Base-by-base conservation (phyloP, 1,284 basidiomycete genomes). In the Coniophora puteana region DNA sequence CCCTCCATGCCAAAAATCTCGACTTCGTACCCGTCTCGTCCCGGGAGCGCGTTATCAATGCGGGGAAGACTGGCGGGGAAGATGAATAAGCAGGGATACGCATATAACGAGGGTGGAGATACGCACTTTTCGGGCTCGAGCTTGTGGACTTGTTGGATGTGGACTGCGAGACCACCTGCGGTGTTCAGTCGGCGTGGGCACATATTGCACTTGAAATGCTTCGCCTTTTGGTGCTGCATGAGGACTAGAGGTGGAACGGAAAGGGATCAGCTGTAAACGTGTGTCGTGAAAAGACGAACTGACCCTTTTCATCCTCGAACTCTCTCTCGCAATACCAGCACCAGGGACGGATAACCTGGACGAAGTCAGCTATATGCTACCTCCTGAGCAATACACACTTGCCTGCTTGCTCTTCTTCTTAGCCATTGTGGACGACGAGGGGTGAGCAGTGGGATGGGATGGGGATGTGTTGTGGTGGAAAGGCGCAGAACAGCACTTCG, bases 1-100 rank as follows among this genome's bases (percentile, higher is more conserved):
- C 95, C 95, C 60, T 95, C 94, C 96, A 99, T 99, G 20, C 96
- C 95, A 57, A 98, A 99, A 44, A 99, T 99, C 65, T 99, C 96
- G 38, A 99, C 88, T 61, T 98, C 95, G 58, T 98, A 98, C 2
- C 94, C 93, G 66, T 97, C 95, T 29, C 96, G 82, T 8, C 93
- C 95, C 3, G 94, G 93, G 0, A 99, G 71, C 0, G 95, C 94
- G 62, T 98, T 99, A 44, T 97, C 94, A 24, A 99, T 90, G 21
- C 93, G 91, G 36, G 73, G 81, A 21, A 85, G 68, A 47, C 83
- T 87, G 39, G 3, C 36, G 23, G 42, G 4, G 17, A 36, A 42
- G 22, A 32, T 26, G 44, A n/a, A n/a, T n/a, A n/a, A n/a, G n/a
- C n/a, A n/a, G n/a, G n/a, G n/a, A n/a, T n/a, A n/a, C n/a, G n/a